A percentile compares a stretch with the other conserved stretches of the same genome.
Conservation (phyloP, 345 rosid species). For the Hypericum androsaemum region DNA sequence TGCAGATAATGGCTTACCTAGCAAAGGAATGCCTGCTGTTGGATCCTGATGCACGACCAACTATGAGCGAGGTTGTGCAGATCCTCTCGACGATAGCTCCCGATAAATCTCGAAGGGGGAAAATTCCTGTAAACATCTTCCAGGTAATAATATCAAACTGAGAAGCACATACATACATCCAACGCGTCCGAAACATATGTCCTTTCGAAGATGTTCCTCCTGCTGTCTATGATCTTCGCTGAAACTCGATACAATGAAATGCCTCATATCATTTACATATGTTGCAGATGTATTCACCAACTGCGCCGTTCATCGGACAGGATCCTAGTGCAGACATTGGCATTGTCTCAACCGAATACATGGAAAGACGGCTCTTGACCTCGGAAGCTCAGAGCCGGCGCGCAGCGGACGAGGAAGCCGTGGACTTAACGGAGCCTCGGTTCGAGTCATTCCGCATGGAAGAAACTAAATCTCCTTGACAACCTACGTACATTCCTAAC, state of each 20-base stretch:
- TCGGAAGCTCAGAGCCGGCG: constrained; percentile 42
- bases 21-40: constrained; percentile 85
- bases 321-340: constrained; percentile 17
- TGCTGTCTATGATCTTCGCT: not conserved
- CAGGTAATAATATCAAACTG: constrained; percentile 32
- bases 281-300: constrained; percentile 32
- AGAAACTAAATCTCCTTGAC: constrained; percentile 29
- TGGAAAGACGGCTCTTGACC: constrained; percentile 35
- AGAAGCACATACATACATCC: not conserved
- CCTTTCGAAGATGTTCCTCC: not conserved
- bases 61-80: constrained; percentile 95
- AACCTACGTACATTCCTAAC: not conserved
- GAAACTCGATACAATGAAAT: not conserved
- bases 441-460: constrained; percentile 65
- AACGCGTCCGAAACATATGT: not conserved
- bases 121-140: constrained; percentile 49
- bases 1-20: constrained; percentile 88
- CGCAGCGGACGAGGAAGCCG: constrained; percentile 52
- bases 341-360: constrained; percentile 23
- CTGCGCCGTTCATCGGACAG: constrained; percentile 17
- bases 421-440: constrained; percentile 84
- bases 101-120: constrained; percentile 58
- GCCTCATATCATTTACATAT: not conserved
- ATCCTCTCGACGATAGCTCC: constrained; percentile 82
- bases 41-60: constrained; percentile 89